Conservation (phyloP, 2,329 filamentous ascomycete genomes). For the Fusarium domesticum region DNA sequence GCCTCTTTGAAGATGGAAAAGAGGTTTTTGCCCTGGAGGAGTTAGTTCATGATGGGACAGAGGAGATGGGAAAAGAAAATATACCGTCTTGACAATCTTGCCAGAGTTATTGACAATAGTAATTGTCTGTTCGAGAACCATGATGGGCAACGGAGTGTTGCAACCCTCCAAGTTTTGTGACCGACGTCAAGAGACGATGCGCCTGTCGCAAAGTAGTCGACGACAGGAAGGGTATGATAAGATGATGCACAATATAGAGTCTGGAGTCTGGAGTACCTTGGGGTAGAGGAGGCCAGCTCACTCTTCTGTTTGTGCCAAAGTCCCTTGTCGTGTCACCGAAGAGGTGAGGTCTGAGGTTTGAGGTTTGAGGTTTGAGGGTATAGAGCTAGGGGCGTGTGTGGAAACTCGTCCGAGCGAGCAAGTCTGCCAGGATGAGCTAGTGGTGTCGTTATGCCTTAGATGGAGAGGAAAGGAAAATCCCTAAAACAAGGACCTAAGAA, state of each 20-base stretch:
- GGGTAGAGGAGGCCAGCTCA: slow-evolving; percentile 27
- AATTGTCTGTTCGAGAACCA: slow-evolving; percentile 65
- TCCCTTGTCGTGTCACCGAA: slow-evolving; percentile 11
- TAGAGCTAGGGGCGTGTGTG: slow-evolving; percentile 5
- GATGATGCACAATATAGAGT: slow-evolving; percentile 3
- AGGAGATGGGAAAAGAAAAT: slow-evolving; percentile 37
- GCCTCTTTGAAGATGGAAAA: slow-evolving; percentile 91
- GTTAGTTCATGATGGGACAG: slow-evolving; percentile 11
- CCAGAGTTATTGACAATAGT: slow-evolving; percentile 88
- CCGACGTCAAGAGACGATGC: not conserved
- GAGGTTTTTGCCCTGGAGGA: slow-evolving; percentile 77
- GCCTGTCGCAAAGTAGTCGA: slow-evolving; percentile 1
- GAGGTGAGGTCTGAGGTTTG: slow-evolving; percentile 6
- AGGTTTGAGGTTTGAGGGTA: slow-evolving; percentile 2
- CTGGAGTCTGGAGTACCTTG: no score
- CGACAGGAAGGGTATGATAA: slow-evolving; percentile 1
- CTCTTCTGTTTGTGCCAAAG: slow-evolving; percentile 12
- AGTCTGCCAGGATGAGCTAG: slow-evolving; percentile 4
- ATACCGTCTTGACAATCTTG: slow-evolving; percentile 82
- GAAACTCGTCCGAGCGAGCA: slow-evolving; percentile 1
- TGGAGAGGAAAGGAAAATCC: slow-evolving; percentile 11
- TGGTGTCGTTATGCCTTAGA: not conserved
- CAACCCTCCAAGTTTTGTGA: slow-evolving; percentile 7
- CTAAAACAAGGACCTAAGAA: slow-evolving; percentile 8
- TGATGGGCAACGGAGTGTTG: slow-evolving; percentile 28